phyloP scores from a whole-genome alignment of 2,329 filamentous ascomycete species.

The Graphiopsis chlorocephala region DNA sequence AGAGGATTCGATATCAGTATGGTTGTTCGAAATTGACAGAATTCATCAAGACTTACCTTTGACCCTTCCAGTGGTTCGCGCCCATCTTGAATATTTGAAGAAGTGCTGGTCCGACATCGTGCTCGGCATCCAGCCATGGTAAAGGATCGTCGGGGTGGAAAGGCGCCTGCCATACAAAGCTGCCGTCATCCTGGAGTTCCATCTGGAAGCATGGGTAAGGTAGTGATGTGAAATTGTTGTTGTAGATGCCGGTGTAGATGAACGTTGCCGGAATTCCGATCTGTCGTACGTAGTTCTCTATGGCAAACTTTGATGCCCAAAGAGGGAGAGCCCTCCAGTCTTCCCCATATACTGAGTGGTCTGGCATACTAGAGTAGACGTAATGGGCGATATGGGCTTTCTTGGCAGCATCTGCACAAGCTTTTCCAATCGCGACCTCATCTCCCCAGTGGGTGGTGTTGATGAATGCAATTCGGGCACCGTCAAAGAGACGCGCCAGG shows the following conservation, averaged over 20 bases:
- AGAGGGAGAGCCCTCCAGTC: slow-evolving; percentile 80
- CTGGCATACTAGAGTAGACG: slow-evolving; percentile 96
- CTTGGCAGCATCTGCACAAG: slow-evolving; percentile 85
- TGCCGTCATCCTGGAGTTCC: slow-evolving; percentile 79
- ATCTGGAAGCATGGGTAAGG: slow-evolving; percentile 94
- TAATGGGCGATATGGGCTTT: slow-evolving; percentile 82
- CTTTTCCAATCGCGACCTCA: slow-evolving; percentile 84
- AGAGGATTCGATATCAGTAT: not conserved
- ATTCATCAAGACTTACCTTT: slow-evolving; percentile 51
- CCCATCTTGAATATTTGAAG: slow-evolving; percentile 96
- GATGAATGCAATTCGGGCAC: slow-evolving; percentile 87
- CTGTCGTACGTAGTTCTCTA: slow-evolving; percentile 86
- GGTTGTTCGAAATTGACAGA: not conserved
- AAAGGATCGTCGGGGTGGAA: slow-evolving; percentile 87
- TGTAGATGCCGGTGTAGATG: slow-evolving; percentile 95
- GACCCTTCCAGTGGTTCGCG: slow-evolving; percentile 74
- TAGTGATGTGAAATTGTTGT: slow-evolving; percentile 96
- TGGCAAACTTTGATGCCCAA: slow-evolving; percentile 88
- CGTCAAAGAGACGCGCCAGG: slow-evolving; percentile 58
- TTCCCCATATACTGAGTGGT: slow-evolving; percentile 76
- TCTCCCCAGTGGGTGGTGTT: slow-evolving; percentile 98
- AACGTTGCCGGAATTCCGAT: slow-evolving; percentile 84
- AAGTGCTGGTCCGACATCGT: slow-evolving; percentile 89
- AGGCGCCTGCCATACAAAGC: slow-evolving; percentile 88
- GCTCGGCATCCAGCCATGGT: slow-evolving; percentile 94